Conservation (phyloP, 1,139 yeast genomes). For the Pichia sp. region DNA sequence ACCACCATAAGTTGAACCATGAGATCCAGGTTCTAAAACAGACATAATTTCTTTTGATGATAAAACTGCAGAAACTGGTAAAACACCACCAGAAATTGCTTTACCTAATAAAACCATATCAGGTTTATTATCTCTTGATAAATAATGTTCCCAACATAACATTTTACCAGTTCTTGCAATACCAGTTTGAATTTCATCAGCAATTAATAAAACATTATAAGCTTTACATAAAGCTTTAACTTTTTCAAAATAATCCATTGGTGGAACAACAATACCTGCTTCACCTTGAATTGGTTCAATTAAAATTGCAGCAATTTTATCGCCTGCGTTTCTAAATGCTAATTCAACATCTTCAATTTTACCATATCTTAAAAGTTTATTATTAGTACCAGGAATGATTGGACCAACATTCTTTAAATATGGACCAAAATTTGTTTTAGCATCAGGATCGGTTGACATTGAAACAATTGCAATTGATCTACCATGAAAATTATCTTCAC, state of each 20-base stretch:
- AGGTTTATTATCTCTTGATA: slow-evolving; percentile 65
- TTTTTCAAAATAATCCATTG: slow-evolving; percentile 64
- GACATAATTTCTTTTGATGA: slow-evolving; percentile 86
- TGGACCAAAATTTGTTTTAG: slow-evolving; percentile 86
- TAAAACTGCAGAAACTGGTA: slow-evolving; percentile 87
- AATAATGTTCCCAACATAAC: slow-evolving; percentile 76
- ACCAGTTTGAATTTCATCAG: slow-evolving; percentile 98
- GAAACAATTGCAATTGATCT: slow-evolving; percentile 93
- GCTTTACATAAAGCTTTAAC: slow-evolving; percentile 74
- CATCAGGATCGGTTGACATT: slow-evolving; percentile 94
- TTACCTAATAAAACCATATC: slow-evolving; percentile 86
- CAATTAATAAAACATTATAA: slow-evolving; percentile 80
- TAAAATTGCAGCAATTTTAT: slow-evolving; percentile 82
- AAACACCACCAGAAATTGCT: slow-evolving; percentile 92
- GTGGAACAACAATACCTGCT: slow-evolving; percentile 97
- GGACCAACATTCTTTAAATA: slow-evolving; percentile 72
- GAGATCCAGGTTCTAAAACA: slow-evolving; percentile 90
- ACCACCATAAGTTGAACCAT: slow-evolving; percentile 98
- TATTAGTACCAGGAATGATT: slow-evolving; percentile 40
- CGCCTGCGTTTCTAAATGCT: slow-evolving; percentile 81
- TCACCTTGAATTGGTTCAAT: slow-evolving; percentile 98
- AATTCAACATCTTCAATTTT: slow-evolving; percentile 78
- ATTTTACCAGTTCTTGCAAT: slow-evolving; percentile 95
- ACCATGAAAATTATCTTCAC: slow-evolving; percentile 93
- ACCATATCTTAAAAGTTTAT: slow-evolving; percentile 64